Evolutionary conservation across 73 alveolate species (phyloP), one percentile per base, ranked within the genome.

Genomic region (Paramecium bursaria): DNA sequence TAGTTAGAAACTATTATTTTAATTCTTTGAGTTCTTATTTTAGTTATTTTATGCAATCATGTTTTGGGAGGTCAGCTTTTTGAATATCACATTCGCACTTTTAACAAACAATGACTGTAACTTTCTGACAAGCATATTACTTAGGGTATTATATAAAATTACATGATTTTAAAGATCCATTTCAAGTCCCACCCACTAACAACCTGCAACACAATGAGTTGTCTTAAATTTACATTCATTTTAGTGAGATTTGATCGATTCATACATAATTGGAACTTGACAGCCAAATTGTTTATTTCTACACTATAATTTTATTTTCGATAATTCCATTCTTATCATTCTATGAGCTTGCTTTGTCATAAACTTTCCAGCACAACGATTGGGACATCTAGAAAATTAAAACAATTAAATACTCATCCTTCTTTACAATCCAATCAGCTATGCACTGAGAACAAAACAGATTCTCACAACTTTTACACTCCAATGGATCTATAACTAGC

Each of bases 361-460:
- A n/a, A 35, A 67, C 19, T 42, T 22, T 17, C 50, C 1, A 39
- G 26, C 3, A 42, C 82, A 67, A 11, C 44, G 33, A 67, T 67
- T 67, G 21, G 82, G 82, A 19, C 82, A 67, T 3, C 82, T 67
- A 39, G 11, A 39, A 39, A 39, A 7, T 39, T 39, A 39, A 7
- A 39, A 39, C 5, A 39, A 39, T 39, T 21, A 76, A 75, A 54
- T 54, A 51, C 73, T 75, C 88, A 21, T 53, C 31, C 39, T 33
- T 46, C 23, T 50, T 42, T 33, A 33, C 30, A 4, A n/a, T 50
- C 79, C 75, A 51, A 13, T 75, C 77, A 4, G 35, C 25, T 10
- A 75, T 50, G 88, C 88, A 75, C 15, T 75, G 44, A 21, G 31
- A 17, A 26, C 88, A 75, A 60, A 25, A 75, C 1, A 75, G 53